A percentile compares a stretch with the other conserved stretches of the same genome.
Evolutionary conservation across 192 early-diverging fungal species (phyloP).

Genomic region (Coemansia sp.): DNA sequence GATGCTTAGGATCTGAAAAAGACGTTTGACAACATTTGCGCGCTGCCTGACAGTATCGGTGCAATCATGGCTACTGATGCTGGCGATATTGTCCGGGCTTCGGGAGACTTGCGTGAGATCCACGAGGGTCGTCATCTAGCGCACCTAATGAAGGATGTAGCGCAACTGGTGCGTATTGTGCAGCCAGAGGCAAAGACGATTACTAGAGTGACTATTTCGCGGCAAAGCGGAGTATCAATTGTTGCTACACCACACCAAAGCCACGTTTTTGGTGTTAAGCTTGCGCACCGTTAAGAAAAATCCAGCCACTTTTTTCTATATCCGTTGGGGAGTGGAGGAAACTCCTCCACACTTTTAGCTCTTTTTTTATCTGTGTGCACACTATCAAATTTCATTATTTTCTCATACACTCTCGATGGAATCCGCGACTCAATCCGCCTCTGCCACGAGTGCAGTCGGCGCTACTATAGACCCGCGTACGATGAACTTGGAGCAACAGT

Average conservation of each 20-base stretch:
- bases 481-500: slow-evolving; percentile 24
- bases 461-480: background rate
- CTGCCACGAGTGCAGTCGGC: background rate
- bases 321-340: background rate
- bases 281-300: slow-evolving; percentile 23
- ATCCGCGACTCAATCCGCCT: background rate
- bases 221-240: slow-evolving; percentile 32
- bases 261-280: slow-evolving; percentile 46
- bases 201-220: slow-evolving; percentile 37
- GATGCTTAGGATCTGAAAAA: slow-evolving; percentile 44
- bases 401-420: background rate
- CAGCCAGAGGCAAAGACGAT: slow-evolving; percentile 30
- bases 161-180: slow-evolving; percentile 35
- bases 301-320: no score
- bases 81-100: slow-evolving; percentile 38
- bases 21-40: slow-evolving; percentile 51
- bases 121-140: slow-evolving; percentile 38
- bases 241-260: slow-evolving; percentile 41
- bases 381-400: background rate
- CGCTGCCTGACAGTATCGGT: slow-evolving; percentile 40
- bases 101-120: slow-evolving; percentile 29
- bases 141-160: slow-evolving; percentile 44
- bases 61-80: slow-evolving; percentile 52
- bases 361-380: slow-evolving; percentile 1
- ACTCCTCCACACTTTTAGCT: background rate